Conservation (phyloP, 1,284 basidiomycete species). For the Austropuccinia psidii region DNA sequence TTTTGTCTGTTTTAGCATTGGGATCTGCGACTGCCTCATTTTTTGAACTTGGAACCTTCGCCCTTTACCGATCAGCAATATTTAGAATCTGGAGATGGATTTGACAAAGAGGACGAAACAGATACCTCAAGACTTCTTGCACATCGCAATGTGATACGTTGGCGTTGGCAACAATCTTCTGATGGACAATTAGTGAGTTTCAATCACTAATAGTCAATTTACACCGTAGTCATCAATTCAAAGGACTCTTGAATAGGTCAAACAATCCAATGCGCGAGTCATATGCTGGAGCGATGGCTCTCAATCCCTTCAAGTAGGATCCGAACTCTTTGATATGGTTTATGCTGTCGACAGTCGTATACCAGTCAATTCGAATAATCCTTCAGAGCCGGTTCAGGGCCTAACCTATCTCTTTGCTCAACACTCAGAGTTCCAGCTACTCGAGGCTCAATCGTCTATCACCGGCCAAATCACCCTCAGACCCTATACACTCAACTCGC, state of each 20-base stretch:
- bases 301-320: conserved; percentile 73
- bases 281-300: conserved; percentile 88
- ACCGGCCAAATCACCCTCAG: conserved; percentile 74
- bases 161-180: conserved; percentile 10
- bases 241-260: conserved; percentile 51
- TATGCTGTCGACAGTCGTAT: background rate
- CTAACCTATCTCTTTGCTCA: conserved; percentile 74
- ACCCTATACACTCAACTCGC: conserved; percentile 79
- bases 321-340: conserved; percentile 77
- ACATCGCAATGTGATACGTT: conserved; percentile 21
- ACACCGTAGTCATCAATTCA: no score
- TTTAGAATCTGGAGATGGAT: background rate
- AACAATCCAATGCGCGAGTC: conserved; percentile 76
- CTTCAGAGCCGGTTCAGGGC: background rate
- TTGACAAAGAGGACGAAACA: background rate
- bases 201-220: background rate
- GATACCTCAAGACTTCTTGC: background rate
- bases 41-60: background rate
- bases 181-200: conserved; percentile 3
- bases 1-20: no score
- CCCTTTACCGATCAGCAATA: conserved; percentile 24
- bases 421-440: conserved; percentile 71
- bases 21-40: conserved; percentile 30
- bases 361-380: background rate
- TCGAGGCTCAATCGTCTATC: conserved; percentile 73